Conservation (phyloP, 148 eudicot species). For the Rhododendron mucronatum region DNA sequence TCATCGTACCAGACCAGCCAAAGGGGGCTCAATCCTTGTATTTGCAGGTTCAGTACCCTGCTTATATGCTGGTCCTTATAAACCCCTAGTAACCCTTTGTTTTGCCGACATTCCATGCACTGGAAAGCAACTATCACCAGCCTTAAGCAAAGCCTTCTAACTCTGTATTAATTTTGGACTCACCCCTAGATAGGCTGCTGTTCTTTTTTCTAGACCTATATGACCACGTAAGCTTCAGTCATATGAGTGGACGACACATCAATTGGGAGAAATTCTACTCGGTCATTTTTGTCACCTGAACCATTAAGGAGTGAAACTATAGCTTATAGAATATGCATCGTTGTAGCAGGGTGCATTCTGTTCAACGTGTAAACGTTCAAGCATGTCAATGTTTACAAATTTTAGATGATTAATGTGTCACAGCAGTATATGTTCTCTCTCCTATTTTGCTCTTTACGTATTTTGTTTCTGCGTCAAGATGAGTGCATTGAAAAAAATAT, state of each 20-base stretch:
- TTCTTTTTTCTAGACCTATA: not conserved
- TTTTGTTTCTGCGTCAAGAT: not conserved
- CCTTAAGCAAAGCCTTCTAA: not conserved
- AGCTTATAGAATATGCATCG: not conserved
- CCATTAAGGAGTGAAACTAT: not conserved
- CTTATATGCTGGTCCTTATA: not conserved
- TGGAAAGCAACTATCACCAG: not conserved
- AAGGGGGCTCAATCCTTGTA: not conserved
- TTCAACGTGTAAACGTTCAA: not conserved
- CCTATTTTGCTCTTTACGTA: not conserved
- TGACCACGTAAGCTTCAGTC: not conserved
- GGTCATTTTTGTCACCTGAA: not conserved
- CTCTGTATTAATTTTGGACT: not conserved
- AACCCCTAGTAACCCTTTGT: not conserved
- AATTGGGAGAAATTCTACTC: not conserved
- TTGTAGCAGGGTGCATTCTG: not conserved
- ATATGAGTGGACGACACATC: not conserved
- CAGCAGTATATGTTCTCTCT: not conserved
- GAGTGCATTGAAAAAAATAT: not conserved
- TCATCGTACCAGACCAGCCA: not conserved
- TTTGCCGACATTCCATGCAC: not conserved
- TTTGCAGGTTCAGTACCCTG: not conserved
- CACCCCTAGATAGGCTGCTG: not conserved
- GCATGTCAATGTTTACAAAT: not conserved
- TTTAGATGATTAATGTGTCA: not conserved